Evolutionary conservation across 106 monocot genomes (phyloP), one percentile per base, ranked within the genome.

Genomic region (Dendrobium huoshanense): DNA sequence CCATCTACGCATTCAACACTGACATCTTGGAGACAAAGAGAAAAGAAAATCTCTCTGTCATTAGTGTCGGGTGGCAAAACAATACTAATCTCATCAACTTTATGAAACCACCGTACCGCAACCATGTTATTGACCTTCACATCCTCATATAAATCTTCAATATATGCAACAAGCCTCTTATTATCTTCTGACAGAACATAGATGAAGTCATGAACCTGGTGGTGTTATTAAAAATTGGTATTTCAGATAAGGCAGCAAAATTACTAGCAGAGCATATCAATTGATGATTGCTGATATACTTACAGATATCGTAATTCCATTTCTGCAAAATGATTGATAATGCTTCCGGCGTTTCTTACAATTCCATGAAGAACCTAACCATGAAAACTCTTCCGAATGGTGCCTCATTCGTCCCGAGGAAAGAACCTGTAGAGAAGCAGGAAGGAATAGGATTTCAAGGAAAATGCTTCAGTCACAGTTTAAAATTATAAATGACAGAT

Each of bases 1-100:
- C 94, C 96, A 86, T 96, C 94, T 75, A 96, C 88, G 87, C 96
- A 94, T 84, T 96, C 94, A 67, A 92, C 87, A 74, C 87, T 94
- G 70, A 96, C 67, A 85, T 92, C 90, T 90, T 96, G 96, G 80
- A 87, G 85, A 83, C 88, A 90, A 77, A 77, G 88, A 79, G 96
- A 88, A 83, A 87, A 90, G 91, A 96, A 96, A 83, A 96, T 90
- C 88, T 96, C 96, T 84, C 87, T 89, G 76, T 84, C 87, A 64
- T 81, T 81, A 75, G 84, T 55, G 79, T 90, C 94, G 9, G 81
- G 81, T 73, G 91, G 93, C 79, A 93, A 80, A 83, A 86, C 47
- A 83, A 85, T 64, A 85, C 85, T 82, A 87, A 96, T 88, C 81
- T 96, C 96, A 67, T 94, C 94, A 88, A 87, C 80, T 88, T 90